These are phyloP conservation scores for Eucalyptus sp. DNA, from an alignment of 345 rosid genomes.

Conservation along the genomic window DNA sequence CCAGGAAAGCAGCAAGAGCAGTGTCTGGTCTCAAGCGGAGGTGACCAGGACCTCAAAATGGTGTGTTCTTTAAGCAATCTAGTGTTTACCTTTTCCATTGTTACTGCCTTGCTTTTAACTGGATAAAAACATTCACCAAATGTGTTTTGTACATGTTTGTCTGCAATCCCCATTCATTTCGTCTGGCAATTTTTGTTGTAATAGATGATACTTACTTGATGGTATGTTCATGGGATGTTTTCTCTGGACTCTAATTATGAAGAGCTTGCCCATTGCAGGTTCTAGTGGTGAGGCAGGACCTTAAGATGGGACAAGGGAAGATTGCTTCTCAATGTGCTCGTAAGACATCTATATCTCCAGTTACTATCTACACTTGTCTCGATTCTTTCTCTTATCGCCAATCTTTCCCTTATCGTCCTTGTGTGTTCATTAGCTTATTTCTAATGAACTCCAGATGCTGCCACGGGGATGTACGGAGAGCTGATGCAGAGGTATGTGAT, in stretches of 20 bases:
- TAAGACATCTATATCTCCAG: conserved; percentile 18
- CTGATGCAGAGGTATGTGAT: conserved; percentile 52
- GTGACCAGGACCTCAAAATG: conserved; percentile 73
- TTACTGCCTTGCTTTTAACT: not conserved
- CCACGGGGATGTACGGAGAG: conserved; percentile 80
- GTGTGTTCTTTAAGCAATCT: conserved; percentile 6
- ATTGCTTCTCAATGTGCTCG: conserved; percentile 90
- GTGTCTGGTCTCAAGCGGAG: conserved; percentile 14
- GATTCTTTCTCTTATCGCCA: not conserved
- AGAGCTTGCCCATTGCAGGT: conserved; percentile 37
- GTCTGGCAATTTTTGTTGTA: not conserved
- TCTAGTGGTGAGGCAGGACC: conserved; percentile 83
- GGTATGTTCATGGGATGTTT: not conserved
- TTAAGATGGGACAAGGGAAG: conserved; percentile 83
- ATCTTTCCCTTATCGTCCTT: not conserved
- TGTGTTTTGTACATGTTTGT: not conserved
- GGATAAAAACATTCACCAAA: not conserved
- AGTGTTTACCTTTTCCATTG: not conserved
- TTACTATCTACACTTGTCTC: not conserved
- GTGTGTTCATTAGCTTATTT: not conserved
- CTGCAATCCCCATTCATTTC: not conserved
- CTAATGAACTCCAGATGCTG: conserved; percentile 49
- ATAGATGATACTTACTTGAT: not conserved
- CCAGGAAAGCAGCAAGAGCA: conserved; percentile 40
- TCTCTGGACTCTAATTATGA: not conserved